Evolutionary conservation across 1,284 basidiomycete genomes (phyloP), one percentile per base, ranked within the genome.

Genomic region (Pseudozyma pruni): DNA sequence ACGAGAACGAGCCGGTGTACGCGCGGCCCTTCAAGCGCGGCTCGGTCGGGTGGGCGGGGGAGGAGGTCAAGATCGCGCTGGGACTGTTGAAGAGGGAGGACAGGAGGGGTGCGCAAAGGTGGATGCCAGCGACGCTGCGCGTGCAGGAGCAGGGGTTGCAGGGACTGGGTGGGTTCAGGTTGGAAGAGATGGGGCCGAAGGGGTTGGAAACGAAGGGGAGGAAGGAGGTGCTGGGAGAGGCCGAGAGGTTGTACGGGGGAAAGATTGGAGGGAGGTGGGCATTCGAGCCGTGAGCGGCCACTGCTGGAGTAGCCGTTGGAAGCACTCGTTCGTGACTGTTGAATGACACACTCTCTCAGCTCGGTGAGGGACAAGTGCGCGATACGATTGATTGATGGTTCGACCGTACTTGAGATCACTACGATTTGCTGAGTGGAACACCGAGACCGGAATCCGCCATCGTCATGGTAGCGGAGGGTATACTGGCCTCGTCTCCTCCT

Each of bases 121-220:
- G 58, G 59, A 33, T 67, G 46, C 56, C 72, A 1, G n/a, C 17
- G 0, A 53, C 58, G 1, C 51, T 70, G 25, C 58, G 55, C 3
- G 17, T 34, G 41, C 50, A 51, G 5, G 35, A 1, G 50, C 40
- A 2, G 33, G 49, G 7, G 45, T 13, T 7, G 44, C 29, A 59
- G 17, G 69, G 53, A 0, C 19, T 63, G 2, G 72, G 60, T 0
- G 69, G 72, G 10, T 72, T 63, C 50, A 50, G 69, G 6, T 39
- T 74, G 45, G 70, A 72, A 51, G 72, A 74, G 37, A 27, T 63
- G 60, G 72, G 72, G 5, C 69, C 72, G 2, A 69, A 66, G 40
- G 72, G 69, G 0, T 38, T 74, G 20, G 69, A 72, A 45, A 16
- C 52, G 14, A 63, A 63, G 27, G 72, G 72, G 8, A 45, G 63